Conservation (phyloP, 495 filamentous ascomycete species). For the Penicillium turbatum region DNA sequence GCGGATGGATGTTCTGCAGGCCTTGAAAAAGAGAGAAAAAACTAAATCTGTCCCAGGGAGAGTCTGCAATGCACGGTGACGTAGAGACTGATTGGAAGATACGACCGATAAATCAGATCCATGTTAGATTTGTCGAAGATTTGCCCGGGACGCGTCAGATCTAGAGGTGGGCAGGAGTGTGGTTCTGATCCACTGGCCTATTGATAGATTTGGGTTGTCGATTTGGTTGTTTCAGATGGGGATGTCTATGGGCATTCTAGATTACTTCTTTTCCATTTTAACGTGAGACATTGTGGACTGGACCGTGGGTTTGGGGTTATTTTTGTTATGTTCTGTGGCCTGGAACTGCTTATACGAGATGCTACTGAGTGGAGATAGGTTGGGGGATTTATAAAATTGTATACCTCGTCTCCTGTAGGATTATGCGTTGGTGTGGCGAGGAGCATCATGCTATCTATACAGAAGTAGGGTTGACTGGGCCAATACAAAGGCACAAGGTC, state of each 20-base stretch:
- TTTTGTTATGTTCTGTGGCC: not conserved
- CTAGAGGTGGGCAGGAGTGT: conserved; percentile 10
- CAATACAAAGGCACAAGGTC: not conserved
- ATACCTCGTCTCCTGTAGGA: not conserved
- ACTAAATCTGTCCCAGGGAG: too few species aligned
- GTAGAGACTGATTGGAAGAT: not conserved
- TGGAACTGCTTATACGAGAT: not conserved
- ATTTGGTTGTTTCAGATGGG: conserved; percentile 14
- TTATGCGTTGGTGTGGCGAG: not conserved
- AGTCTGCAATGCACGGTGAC: not conserved
- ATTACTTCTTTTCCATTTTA: conserved; percentile 5
- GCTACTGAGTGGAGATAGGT: not conserved
- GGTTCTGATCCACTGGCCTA: conserved; percentile 18
- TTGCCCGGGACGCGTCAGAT: conserved; percentile 21
- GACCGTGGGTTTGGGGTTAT: not conserved
- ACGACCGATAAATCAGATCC: too few species aligned
- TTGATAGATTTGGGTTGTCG: conserved; percentile 14
- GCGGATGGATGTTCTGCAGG: conserved; percentile 1
- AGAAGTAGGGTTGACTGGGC: not conserved
- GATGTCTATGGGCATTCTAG: conserved; percentile 2
- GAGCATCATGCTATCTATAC: conserved; percentile 3
- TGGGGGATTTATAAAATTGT: not conserved
- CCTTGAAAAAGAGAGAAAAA: not conserved
- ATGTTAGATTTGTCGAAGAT: too few species aligned
- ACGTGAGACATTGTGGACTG: conserved; percentile 6